Percentiles rank a stretch among this genome's conserved stretches.
Evolutionary conservation across 2,329 filamentous ascomycete genomes (phyloP).

Genomic region (Hypoxylon sp.): DNA sequence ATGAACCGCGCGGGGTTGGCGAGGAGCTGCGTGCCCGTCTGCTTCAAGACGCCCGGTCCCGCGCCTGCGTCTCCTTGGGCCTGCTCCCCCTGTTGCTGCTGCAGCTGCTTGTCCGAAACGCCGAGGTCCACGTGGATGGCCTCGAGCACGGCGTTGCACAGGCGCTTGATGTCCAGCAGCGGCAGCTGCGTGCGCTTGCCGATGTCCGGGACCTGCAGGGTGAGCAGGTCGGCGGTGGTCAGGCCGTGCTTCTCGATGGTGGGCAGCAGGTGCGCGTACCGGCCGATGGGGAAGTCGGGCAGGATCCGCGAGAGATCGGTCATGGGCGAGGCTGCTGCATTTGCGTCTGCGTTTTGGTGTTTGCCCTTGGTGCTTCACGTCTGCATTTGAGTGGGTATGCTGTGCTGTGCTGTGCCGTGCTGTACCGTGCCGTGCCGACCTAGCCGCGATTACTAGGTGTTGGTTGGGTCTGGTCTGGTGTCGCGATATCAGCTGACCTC

Average conservation of each 20-base stretch:
- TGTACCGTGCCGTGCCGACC: slow-evolving; percentile 14
- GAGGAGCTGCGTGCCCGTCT: slow-evolving; percentile 55
- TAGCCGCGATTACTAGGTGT: slow-evolving; percentile 6
- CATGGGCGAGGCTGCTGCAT: slow-evolving; percentile 65
- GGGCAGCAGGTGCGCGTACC: slow-evolving; percentile 80
- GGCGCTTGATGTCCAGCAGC: slow-evolving; percentile 80
- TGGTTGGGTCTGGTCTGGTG: slow-evolving; percentile 1
- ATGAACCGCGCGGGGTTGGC: slow-evolving; percentile 67
- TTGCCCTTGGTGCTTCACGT: slow-evolving; percentile 3
- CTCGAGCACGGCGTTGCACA: slow-evolving; percentile 75
- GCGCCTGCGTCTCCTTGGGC: not conserved
- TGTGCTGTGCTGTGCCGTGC: not conserved
- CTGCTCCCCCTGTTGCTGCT: not conserved
- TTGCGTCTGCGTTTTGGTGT: slow-evolving; percentile 18
- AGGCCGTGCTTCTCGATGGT: slow-evolving; percentile 82
- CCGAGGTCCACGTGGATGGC: slow-evolving; percentile 74
- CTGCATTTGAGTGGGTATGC: not conserved
- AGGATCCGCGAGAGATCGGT: slow-evolving; percentile 87
- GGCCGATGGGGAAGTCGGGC: slow-evolving; percentile 79
- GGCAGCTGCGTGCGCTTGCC: slow-evolving; percentile 88
- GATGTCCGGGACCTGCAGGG: slow-evolving; percentile 83
- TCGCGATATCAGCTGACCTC: slow-evolving; percentile 41
- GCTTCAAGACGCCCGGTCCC: slow-evolving; percentile 42
- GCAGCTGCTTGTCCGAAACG: slow-evolving; percentile 44
- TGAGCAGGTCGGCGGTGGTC: slow-evolving; percentile 85